These are phyloP conservation scores for Globisporangium barbulae DNA, from an alignment of 352 stramenopile species.

Conservation along the genomic window DNA sequence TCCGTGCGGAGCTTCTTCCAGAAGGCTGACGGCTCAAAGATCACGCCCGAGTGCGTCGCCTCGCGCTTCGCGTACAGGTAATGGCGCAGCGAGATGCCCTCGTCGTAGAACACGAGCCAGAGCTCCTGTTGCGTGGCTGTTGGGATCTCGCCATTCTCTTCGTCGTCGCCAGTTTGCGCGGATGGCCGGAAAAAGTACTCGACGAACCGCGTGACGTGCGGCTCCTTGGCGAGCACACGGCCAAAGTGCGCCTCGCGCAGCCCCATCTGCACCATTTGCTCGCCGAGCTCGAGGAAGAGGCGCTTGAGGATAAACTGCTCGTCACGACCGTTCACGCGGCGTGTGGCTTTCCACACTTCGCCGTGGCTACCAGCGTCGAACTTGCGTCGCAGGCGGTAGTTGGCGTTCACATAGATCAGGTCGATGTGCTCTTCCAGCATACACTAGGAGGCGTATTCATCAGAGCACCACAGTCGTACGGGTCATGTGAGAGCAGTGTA, in stretches of 20 bases:
- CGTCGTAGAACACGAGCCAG: conserved; percentile 90
- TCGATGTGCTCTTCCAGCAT: conserved; percentile 49
- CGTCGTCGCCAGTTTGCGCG: background rate
- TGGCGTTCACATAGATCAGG: conserved; percentile 67
- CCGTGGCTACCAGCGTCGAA: conserved; percentile 85
- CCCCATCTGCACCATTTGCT: conserved; percentile 68
- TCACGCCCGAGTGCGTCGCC: conserved; percentile 36
- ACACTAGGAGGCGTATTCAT: conserved; percentile 24
- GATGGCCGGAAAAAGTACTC: conserved; percentile 81
- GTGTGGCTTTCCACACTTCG: conserved; percentile 73
- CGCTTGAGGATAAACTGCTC: conserved; percentile 85
- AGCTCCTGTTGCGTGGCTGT: conserved; percentile 43
- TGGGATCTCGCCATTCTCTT: background rate
- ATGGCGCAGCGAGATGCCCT: conserved; percentile 83
- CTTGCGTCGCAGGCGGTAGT: conserved; percentile 72
- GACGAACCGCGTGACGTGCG: conserved; percentile 80
- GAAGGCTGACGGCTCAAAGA: conserved; percentile 74
- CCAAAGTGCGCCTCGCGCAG: conserved; percentile 87
- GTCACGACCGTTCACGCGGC: conserved; percentile 17
- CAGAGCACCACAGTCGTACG: background rate
- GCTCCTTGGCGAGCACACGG: conserved; percentile 34
- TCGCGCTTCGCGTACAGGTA: conserved; percentile 80
- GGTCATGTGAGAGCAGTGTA: background rate
- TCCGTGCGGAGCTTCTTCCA: conserved; percentile 72
- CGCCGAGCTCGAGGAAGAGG: conserved; percentile 67